Evolutionary conservation across 202 grass and related monocot species (phyloP), one percentile per base, ranked within the genome.

Genomic region (Eragrostis tef): DNA sequence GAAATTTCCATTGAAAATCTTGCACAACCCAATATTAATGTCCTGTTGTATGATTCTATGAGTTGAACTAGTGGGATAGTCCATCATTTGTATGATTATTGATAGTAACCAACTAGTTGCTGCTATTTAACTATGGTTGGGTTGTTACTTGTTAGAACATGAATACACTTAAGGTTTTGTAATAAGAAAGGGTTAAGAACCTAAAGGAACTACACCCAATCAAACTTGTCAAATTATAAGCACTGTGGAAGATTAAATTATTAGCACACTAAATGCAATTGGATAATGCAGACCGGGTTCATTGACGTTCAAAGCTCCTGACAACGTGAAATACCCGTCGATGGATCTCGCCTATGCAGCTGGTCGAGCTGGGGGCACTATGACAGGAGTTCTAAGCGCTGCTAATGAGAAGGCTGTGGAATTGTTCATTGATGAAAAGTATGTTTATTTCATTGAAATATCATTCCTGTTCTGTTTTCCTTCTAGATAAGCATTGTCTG

Each of bases 351-450:
- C 96, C 0, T 99, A 99, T 64, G 88, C 96, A 34, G 96, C 96
- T 79, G 96, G 96, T 19, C 76, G 96, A 57, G 96, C 96, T 60
- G 96, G 92, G 20, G 96, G 96, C 34, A 99, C 96, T 19, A 99
- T 99, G 96, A 95, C 96, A 26, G 90, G 96, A 91, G 96, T 99
- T 84, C 87, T 99, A 47, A 99, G 96, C 20, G 96, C 96, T 54
- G 96, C 96, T 77, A 99, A 99, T 44, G 96, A 99, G 85, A 99
- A 99, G 88, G 96, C 96, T 4, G 96, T 99, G 54, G 96, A 99
- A 70, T 83, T 99, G 83, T 99, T 99, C 87, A 95, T 99, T 14
- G 80, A 82, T 48, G 96, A 95, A 87, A 93, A 93, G 96, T 98
- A 93, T 66, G 50, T 66, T 71, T 19, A 62, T 57, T 85, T 85